phyloP scores from a whole-genome alignment of 805 yeast genomes.

The Lipomyces chichibuensis region DNA sequence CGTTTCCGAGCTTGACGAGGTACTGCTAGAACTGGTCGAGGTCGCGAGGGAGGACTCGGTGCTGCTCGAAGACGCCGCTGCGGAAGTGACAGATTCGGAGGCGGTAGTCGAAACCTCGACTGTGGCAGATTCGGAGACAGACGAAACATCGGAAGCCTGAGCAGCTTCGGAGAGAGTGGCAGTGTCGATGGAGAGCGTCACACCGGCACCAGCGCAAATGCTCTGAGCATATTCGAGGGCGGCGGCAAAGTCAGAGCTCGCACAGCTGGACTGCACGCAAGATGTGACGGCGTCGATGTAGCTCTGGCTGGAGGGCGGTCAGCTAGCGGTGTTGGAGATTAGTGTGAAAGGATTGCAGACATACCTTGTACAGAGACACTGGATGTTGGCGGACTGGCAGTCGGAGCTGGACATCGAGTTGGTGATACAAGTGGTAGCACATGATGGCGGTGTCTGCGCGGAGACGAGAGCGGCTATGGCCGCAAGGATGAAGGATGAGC shows the following conservation, averaged over 20 bases:
- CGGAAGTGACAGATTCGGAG: background rate
- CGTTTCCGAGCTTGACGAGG: conserved; percentile 16
- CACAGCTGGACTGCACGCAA: conserved; percentile 30
- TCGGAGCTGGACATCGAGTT: conserved; percentile 25
- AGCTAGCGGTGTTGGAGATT: background rate
- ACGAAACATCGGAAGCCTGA: conserved; percentile 7
- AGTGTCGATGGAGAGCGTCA: conserved; percentile 27
- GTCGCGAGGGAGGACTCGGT: background rate
- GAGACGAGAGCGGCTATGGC: conserved; percentile 10
- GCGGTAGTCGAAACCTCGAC: conserved; percentile 8
- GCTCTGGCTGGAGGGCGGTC: background rate
- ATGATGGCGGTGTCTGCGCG: conserved; percentile 26
- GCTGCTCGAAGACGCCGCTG: conserved; percentile 1
- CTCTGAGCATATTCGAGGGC: conserved; percentile 31
- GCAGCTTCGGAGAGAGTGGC: conserved; percentile 23
- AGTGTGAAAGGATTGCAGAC: background rate
- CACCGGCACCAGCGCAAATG: conserved; percentile 33
- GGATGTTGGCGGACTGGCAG: conserved; percentile 26
- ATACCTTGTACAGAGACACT: conserved; percentile 29
- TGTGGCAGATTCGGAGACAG: conserved; percentile 5
- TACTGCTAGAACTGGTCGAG: conserved; percentile 3
- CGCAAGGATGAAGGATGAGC: background rate
- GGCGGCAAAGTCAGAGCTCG: conserved; percentile 24
- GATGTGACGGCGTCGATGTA: conserved; percentile 30
- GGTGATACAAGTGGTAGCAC: conserved; percentile 30